These are phyloP conservation scores for Oldenlandia corymbosa DNA, from an alignment of 257 asterid genomes.

Conservation along the genomic window DNA sequence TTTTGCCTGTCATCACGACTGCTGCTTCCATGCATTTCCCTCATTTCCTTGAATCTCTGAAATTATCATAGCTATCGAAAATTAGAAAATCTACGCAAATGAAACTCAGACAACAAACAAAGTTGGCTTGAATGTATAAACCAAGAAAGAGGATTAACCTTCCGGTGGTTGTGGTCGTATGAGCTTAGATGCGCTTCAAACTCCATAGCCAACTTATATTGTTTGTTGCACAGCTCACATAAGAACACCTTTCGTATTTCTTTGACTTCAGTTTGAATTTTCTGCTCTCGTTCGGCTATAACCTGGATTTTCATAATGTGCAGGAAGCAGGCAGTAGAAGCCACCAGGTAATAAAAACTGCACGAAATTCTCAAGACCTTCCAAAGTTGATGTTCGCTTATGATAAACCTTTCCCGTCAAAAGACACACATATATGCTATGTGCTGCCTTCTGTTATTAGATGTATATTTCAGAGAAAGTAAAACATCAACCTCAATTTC, in stretches of 20 bases:
- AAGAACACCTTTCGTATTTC: slow-evolving; percentile 91
- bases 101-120: slow-evolving; percentile 17
- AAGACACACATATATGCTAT: slow-evolving; percentile 87
- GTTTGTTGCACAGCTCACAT: slow-evolving; percentile 99
- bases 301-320: slow-evolving; percentile 99
- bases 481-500: slow-evolving; percentile 53
- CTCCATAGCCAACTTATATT: slow-evolving; percentile 94
- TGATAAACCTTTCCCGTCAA: slow-evolving; percentile 88
- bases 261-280: slow-evolving; percentile 87
- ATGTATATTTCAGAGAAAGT: slow-evolving; percentile 63
- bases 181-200: slow-evolving; percentile 97
- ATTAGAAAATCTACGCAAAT: slow-evolving; percentile 2
- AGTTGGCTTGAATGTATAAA: slow-evolving; percentile 2
- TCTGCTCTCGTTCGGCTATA: slow-evolving; percentile 96
- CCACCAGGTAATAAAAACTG: slow-evolving; percentile 99
- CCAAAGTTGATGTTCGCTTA: slow-evolving; percentile 84
- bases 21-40: slow-evolving; percentile 98
- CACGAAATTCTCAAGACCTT: slow-evolving; percentile 95
- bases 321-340: slow-evolving; percentile 99
- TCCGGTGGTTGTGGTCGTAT: slow-evolving; percentile 97
- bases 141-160: slow-evolving; percentile 35
- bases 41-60: slow-evolving; percentile 97
- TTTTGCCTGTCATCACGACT: slow-evolving; percentile 92
- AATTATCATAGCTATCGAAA: slow-evolving; percentile 9
- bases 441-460: slow-evolving; percentile 96